Base-by-base conservation (phyloP, 1,284 basidiomycete species). In the Pseudozyma thailandica region DNA sequence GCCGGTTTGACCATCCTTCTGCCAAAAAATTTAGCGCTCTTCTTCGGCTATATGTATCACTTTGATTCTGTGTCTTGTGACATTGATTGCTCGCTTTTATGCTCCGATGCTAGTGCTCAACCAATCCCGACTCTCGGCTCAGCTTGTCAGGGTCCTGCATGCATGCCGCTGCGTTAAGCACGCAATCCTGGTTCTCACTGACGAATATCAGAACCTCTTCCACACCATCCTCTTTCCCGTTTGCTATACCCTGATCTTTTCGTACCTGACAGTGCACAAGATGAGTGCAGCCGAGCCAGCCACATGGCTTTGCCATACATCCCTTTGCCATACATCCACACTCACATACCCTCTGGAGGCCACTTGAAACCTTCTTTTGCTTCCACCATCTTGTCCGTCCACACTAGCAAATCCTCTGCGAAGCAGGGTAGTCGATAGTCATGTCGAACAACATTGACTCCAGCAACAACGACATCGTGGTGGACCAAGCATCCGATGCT, bases 111-210 rank as follows among this genome's bases (percentile, higher is more conserved):
- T 18, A 33, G 43, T 45, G 44, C 28, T 20, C 30, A 25, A 48
- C 37, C 33, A 49, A 48, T 43, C 50, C 25, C 4, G 13, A 25
- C 31, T 25, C 18, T 26, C 37, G 30, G 51, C 51, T 45, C 20
- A 46, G 33, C 31, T 47, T 46, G 51, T 46, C 51, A 54, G 51
- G 18, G 26, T 54, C 44, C 44, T 54, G 51, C 47, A 45, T 44
- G 42, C 45, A 52, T 7, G 28, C 25, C n/a, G 7, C 7, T 20
- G 30, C 16, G 20, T 43, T 26, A 31, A 60, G 50, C 50, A 60
- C 50, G 58, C 58, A 50, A 54, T 60, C 50, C 25, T 42, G 28
- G 13, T 42, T 4, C 12, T 33, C 28, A 15, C 39, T 59, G 50
- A 47, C 50, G 50, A 59, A 50, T 26, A 31, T 47, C 30, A n/a